A percentile compares a stretch with the other conserved stretches of the same genome.
These are phyloP conservation scores for Knoxdaviesia proteae DNA, from an alignment of 2,329 filamentous ascomycete species.

Conservation along the genomic window DNA sequence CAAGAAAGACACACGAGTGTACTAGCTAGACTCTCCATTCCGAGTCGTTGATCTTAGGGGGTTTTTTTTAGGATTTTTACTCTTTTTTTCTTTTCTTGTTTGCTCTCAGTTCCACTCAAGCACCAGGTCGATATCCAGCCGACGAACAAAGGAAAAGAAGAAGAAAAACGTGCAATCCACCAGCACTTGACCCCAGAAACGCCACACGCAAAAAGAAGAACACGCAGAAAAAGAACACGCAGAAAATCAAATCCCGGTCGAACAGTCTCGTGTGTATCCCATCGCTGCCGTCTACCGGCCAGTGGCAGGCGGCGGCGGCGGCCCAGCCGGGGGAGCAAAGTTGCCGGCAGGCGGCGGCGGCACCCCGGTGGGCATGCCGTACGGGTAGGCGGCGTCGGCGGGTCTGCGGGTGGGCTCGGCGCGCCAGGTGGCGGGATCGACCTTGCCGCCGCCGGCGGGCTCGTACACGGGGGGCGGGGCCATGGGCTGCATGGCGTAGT, in stretches of 20 bases:
- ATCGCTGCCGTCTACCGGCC: no score
- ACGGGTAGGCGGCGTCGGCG: not conserved
- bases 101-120: no score
- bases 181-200: no score
- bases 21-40: no score
- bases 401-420: constrained; percentile 11
- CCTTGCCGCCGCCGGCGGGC: constrained; percentile 27
- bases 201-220: not conserved
- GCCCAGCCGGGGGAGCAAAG: constrained; percentile 24
- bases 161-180: not conserved
- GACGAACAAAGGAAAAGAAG: not conserved
- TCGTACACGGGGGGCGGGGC: constrained; percentile 38
- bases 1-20: no score
- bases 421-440: constrained; percentile 27
- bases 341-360: constrained; percentile 6
- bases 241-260: not conserved
- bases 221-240: not conserved
- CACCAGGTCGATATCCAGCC: not conserved
- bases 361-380: not conserved
- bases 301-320: constrained; percentile 19
- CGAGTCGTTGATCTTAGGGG: no score
- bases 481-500: constrained; percentile 30
- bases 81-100: no score
- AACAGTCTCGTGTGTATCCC: not conserved
- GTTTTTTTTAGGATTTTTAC: no score